Percentiles rank a stretch among this genome's conserved stretches.
phyloP scores from a whole-genome alignment of 805 yeast species.

The Cyberlindnera xylosilytica region DNA sequence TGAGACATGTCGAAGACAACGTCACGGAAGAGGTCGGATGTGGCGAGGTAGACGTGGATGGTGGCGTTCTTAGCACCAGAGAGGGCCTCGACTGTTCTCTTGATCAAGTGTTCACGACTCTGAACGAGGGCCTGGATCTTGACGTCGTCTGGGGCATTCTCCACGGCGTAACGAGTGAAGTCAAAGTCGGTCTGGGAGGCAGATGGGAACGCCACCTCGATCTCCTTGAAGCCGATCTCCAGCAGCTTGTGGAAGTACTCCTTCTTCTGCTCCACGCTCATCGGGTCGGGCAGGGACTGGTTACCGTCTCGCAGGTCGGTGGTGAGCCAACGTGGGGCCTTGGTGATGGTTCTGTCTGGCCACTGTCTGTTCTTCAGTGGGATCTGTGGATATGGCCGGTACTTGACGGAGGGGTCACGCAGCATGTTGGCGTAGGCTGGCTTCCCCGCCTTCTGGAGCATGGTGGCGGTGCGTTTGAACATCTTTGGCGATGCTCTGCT shows the following conservation, averaged over 20 bases:
- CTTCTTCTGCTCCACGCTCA: conserved; percentile 72
- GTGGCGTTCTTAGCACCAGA: conserved; percentile 72
- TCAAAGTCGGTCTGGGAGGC: conserved; percentile 83
- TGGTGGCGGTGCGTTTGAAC: conserved; percentile 23
- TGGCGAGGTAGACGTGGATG: conserved; percentile 71
- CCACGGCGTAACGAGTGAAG: conserved; percentile 76
- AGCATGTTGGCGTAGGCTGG: conserved; percentile 51
- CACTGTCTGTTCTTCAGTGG: conserved; percentile 61
- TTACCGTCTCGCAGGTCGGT: conserved; percentile 82
- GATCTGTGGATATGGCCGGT: conserved; percentile 52
- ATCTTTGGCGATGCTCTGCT: no score
- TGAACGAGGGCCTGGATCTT: conserved; percentile 71
- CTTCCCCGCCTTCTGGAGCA: conserved; percentile 28
- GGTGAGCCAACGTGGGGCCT: conserved; percentile 78
- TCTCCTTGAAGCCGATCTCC: conserved; percentile 76
- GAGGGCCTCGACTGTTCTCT: conserved; percentile 70
- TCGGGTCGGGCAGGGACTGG: conserved; percentile 80
- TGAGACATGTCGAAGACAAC: conserved; percentile 71
- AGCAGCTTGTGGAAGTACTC: conserved; percentile 69
- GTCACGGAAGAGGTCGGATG: conserved; percentile 71
- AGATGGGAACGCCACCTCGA: conserved; percentile 77
- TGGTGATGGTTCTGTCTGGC: conserved; percentile 64
- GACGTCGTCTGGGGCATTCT: conserved; percentile 74
- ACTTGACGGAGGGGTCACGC: conserved; percentile 64
- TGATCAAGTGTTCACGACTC: conserved; percentile 70